Evolutionary conservation across 2,329 filamentous ascomycete genomes (phyloP).

Genomic region (Pseudohalonectria lignicola): DNA sequence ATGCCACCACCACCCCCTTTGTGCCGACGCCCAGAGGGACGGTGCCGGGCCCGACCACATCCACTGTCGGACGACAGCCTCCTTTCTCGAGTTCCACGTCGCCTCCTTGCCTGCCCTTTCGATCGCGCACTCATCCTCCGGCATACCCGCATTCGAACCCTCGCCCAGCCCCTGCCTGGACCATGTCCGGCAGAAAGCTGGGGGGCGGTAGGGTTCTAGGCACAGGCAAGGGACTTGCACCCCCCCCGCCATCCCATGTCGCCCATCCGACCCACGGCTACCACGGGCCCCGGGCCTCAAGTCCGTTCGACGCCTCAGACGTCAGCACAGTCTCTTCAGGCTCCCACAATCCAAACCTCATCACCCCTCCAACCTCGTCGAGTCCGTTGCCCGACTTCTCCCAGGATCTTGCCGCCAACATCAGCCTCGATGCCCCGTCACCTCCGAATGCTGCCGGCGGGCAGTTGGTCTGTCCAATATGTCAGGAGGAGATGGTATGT

Average conservation of each 20-base stretch:
- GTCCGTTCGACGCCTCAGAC: conserved; percentile 43
- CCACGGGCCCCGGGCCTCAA: conserved; percentile 23
- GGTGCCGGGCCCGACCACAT: too few relatives aligned
- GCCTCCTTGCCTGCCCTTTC: not conserved
- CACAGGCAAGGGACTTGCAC: conserved; percentile 71
- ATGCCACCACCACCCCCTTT: too few relatives aligned
- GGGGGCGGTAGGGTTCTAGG: conserved; percentile 88
- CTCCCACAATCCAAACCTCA: conserved; percentile 41
- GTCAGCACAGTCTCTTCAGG: conserved; percentile 65
- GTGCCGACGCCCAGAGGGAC: too few relatives aligned
- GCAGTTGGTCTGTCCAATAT: conserved; percentile 89
- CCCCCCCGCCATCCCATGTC: conserved; percentile 29
- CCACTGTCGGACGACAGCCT: too few relatives aligned
- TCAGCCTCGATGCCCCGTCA: conserved; percentile 52
- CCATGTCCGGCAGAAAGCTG: conserved; percentile 73
- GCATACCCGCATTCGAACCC: too few relatives aligned
- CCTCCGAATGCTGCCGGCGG: conserved; percentile 47
- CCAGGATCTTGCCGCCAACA: conserved; percentile 72
- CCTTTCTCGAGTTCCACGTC: too few relatives aligned
- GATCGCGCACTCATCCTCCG: not conserved
- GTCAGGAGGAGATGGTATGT: conserved; percentile 89
- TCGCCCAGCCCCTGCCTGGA: not conserved
- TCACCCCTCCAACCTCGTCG: conserved; percentile 46
- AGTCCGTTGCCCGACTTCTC: conserved; percentile 59
- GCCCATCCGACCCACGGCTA: not conserved